Conservation (phyloP, 495 filamentous ascomycete species). For the Penicillium waksmanii region DNA sequence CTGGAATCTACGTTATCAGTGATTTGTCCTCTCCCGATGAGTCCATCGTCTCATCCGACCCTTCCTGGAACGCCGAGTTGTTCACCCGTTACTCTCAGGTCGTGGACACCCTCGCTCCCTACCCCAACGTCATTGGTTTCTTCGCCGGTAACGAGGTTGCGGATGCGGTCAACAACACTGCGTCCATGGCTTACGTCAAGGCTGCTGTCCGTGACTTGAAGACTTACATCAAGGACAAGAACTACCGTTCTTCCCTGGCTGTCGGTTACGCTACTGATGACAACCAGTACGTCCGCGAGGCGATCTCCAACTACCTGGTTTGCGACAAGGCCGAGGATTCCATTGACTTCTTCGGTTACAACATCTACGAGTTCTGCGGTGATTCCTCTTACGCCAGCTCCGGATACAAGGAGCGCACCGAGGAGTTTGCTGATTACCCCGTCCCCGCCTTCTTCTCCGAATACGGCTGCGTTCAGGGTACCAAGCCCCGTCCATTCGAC, state of each 20-base stretch:
- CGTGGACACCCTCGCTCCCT: conserved; percentile 77
- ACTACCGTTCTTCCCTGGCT: conserved; percentile 70
- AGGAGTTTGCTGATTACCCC: conserved; percentile 84
- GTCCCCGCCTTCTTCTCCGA: conserved; percentile 98
- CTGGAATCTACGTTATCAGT: conserved; percentile 93
- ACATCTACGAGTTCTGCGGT: conserved; percentile 99
- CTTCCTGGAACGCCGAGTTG: conserved; percentile 77
- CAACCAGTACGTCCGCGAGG: conserved; percentile 73
- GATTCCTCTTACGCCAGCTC: conserved; percentile 72
- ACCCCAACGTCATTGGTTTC: conserved; percentile 92
- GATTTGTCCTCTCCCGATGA: conserved; percentile 80
- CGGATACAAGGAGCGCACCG: conserved; percentile 76
- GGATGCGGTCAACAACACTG: conserved; percentile 82
- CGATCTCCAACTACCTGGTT: conserved; percentile 89
- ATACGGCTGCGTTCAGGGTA: conserved; percentile 83
- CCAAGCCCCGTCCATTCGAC: conserved; percentile 77
- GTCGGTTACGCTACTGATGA: conserved; percentile 97
- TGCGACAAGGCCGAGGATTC: conserved; percentile 69
- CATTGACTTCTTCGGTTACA: conserved; percentile 99
- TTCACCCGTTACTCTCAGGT: conserved; percentile 85
- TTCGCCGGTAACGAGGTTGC: conserved; percentile 98
- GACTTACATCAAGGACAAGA: conserved; percentile 82
- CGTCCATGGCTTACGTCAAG: conserved; percentile 91
- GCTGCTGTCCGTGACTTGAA: conserved; percentile 96
- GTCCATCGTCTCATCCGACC: conserved; percentile 82